A percentile compares a stretch with the other conserved stretches of the same genome.
Conservation (phyloP, 768 basidiomycete genomes). For the Lentinus tigrinus region DNA sequence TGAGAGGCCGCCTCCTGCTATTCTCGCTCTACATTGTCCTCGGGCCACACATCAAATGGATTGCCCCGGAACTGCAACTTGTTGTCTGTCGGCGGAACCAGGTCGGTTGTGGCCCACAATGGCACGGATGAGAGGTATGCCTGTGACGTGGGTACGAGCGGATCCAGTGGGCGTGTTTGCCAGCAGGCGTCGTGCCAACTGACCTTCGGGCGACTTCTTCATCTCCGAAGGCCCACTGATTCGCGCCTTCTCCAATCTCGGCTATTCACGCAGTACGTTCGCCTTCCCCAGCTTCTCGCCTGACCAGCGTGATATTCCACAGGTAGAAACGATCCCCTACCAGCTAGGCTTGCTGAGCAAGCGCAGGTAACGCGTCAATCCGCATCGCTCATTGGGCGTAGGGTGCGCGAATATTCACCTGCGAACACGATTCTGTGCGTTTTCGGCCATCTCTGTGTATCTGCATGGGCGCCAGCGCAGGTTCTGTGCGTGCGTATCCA, state of each 20-base stretch:
- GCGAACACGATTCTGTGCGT: not conserved
- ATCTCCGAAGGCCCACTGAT: not conserved
- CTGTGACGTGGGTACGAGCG: not conserved
- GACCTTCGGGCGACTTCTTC: not conserved
- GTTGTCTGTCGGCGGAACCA: too few species aligned
- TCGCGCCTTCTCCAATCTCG: not conserved
- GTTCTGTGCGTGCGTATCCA: conserved; percentile 1
- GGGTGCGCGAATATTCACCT: conserved; percentile 1
- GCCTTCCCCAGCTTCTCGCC: not conserved
- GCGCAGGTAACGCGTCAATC: not conserved
- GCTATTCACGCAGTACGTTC: not conserved
- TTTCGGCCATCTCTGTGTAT: not conserved
- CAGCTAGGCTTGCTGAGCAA: not conserved
- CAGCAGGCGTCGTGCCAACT: not conserved
- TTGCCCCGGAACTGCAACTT: too few species aligned
- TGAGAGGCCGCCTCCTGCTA: too few species aligned
- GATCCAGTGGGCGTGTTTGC: not conserved
- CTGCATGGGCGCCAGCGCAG: not conserved
- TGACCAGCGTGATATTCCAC: not conserved
- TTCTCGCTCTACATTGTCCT: too few species aligned
- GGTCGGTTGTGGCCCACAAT: not conserved
- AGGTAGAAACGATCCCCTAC: not conserved
- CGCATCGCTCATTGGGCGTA: not conserved
- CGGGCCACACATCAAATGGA: too few species aligned
- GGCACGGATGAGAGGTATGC: not conserved